Conservation (phyloP, 2,329 filamentous ascomycete genomes). For the Fusarium brevicatenulatum region DNA sequence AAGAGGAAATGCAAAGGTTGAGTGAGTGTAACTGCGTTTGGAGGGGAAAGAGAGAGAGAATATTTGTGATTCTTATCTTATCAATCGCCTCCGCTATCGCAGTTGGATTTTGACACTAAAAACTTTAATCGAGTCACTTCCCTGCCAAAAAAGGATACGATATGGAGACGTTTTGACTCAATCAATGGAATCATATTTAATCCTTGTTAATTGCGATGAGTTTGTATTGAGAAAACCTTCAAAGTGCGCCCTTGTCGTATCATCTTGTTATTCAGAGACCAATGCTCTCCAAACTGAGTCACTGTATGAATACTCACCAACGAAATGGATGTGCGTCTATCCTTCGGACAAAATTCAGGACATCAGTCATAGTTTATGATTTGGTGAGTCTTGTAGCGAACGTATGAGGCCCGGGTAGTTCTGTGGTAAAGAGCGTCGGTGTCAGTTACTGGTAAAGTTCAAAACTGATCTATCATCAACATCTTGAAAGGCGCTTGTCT, state of each 20-base stretch:
- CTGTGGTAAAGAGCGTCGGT: no score
- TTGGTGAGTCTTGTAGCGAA: not conserved
- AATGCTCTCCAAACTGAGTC: not conserved
- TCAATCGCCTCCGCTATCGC: conserved; percentile 48
- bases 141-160: not conserved
- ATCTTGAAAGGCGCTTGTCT: no score
- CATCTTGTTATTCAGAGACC: not conserved
- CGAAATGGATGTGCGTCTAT: accelerated
- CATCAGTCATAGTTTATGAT: accelerated
- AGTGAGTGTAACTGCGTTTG: not conserved
- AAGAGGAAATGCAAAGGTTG: not conserved
- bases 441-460: no score
- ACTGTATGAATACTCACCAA: not conserved
- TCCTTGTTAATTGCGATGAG: not conserved
- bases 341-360: not conserved
- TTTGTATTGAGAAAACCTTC: not conserved
- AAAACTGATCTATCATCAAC: no score
- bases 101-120: conserved; percentile 28
- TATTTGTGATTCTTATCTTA: conserved; percentile 43
- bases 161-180: conserved; percentile 20
- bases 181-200: conserved; percentile 5
- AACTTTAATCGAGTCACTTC: conserved; percentile 11
- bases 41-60: conserved; percentile 32
- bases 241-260: not conserved
- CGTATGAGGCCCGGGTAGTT: not conserved